A percentile compares a stretch with the other conserved stretches of the same genome.
Evolutionary conservation across 2,329 filamentous ascomycete species (phyloP).

Genomic region (Laburnicola sp.): DNA sequence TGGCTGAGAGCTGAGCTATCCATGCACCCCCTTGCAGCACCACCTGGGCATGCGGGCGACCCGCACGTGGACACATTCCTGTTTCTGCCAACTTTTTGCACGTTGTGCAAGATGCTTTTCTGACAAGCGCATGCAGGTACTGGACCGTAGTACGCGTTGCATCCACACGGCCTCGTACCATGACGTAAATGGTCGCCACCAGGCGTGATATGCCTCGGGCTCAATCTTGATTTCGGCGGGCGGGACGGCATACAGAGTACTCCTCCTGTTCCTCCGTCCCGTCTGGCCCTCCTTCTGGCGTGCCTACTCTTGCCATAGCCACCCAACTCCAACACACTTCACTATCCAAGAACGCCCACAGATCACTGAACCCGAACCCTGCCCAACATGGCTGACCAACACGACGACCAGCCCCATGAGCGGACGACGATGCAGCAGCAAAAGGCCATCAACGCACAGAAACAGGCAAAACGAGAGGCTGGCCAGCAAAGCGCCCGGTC

Average conservation of each 20-base stretch:
- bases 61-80: neutral
- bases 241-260: conserved; percentile 19
- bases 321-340: conserved; percentile 5
- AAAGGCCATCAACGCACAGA: conserved; percentile 49
- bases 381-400: conserved; percentile 38
- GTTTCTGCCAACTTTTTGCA: conserved; percentile 27
- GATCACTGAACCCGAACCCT: neutral
- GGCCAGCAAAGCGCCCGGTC: conserved; percentile 50
- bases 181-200: conserved; percentile 18
- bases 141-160: conserved; percentile 8
- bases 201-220: conserved; percentile 11
- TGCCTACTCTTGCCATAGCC: neutral
- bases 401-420: conserved; percentile 42
- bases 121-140: conserved; percentile 3
- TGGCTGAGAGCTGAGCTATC: neutral
- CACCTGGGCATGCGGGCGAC: conserved; percentile 8
- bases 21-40: conserved; percentile 7
- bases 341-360: conserved; percentile 10
- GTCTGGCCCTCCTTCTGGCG: conserved; percentile 5
- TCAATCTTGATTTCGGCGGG: conserved; percentile 45
- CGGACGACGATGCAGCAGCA: conserved; percentile 52
- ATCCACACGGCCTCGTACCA: neutral
- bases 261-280: conserved; percentile 14
- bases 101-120: neutral
- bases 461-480: conserved; percentile 43